Evolutionary conservation across 129 eudicot species (phyloP).

Genomic region (Ambrosia artemisiifolia): DNA sequence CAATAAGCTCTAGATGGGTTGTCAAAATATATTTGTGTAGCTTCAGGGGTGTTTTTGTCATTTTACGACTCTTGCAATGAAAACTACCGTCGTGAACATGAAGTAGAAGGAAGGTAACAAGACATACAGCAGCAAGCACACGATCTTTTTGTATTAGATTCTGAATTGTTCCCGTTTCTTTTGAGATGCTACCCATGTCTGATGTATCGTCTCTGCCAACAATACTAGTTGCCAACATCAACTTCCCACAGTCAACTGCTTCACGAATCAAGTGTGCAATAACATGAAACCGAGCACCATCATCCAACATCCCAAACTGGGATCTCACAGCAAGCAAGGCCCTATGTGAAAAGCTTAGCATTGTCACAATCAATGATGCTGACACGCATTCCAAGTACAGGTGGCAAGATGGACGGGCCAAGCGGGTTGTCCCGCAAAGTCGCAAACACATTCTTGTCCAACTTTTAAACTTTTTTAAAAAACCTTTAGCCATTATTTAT

Average conservation of each 20-base stretch:
- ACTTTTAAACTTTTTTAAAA: not conserved
- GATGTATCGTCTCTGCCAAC: constrained; percentile 57
- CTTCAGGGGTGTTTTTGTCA: not conserved
- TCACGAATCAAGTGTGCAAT: constrained; percentile 83
- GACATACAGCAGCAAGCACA: constrained; percentile 70
- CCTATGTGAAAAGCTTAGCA: constrained; percentile 49
- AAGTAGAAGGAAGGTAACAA: constrained; percentile 15
- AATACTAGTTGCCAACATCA: constrained; percentile 73
- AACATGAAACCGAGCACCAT: constrained; percentile 91
- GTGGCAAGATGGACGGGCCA: constrained; percentile 1
- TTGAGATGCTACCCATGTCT: constrained; percentile 50
- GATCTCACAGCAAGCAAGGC: constrained; percentile 80
- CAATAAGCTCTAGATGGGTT: not conserved
- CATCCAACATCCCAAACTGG: constrained; percentile 81
- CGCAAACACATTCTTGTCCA: not conserved
- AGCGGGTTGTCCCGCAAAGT: not conserved
- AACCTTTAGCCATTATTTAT: not conserved
- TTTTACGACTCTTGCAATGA: not conserved
- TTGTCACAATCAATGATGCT: constrained; percentile 9
- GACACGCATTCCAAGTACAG: not conserved
- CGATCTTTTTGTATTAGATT: constrained; percentile 92
- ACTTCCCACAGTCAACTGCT: constrained; percentile 87
- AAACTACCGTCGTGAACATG: not conserved
- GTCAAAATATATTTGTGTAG: not conserved
- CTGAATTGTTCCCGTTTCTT: constrained; percentile 64